These are phyloP conservation scores for Hygrocybe punicea DNA, from an alignment of 768 basidiomycete species.

Conservation along the genomic window DNA sequence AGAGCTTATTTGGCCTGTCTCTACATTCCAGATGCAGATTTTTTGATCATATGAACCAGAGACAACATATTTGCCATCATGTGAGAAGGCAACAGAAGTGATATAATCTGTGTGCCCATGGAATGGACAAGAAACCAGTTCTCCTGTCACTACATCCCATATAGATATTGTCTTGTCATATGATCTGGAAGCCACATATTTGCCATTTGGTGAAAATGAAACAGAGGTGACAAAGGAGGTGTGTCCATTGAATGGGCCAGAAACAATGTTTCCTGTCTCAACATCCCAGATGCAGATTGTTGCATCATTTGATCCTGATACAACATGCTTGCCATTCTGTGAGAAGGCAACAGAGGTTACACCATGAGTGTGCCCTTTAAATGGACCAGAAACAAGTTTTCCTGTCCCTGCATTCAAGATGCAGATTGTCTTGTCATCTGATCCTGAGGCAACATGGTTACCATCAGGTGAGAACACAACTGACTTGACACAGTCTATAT, in stretches of 20 bases:
- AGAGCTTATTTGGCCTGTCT: too few species aligned
- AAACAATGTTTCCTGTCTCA: background rate
- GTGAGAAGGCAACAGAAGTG: background rate
- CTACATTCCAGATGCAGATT: too few species aligned
- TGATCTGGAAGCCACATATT: background rate
- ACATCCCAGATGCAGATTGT: conserved; percentile 6
- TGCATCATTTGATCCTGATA: conserved; percentile 20
- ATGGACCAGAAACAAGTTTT: background rate
- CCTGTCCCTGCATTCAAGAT: conserved; percentile 8
- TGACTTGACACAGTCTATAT: too few species aligned
- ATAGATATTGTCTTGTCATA: background rate
- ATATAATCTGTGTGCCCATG: background rate
- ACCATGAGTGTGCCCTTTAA: conserved; percentile 12
- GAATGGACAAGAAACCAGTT: background rate
- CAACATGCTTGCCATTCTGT: conserved; percentile 21
- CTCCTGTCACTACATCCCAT: background rate
- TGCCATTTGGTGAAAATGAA: background rate
- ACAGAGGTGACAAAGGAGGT: background rate
- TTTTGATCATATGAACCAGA: too few species aligned
- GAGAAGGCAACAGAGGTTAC: conserved; percentile 25
- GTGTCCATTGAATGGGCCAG: background rate
- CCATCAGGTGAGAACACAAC: conserved; percentile 5
- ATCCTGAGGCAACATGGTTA: conserved; percentile 3
- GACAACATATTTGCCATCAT: too few species aligned
- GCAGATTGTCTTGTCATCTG: background rate